These are phyloP conservation scores for Neonectria punicea DNA, from an alignment of 2,329 filamentous ascomycete species.

Conservation along the genomic window DNA sequence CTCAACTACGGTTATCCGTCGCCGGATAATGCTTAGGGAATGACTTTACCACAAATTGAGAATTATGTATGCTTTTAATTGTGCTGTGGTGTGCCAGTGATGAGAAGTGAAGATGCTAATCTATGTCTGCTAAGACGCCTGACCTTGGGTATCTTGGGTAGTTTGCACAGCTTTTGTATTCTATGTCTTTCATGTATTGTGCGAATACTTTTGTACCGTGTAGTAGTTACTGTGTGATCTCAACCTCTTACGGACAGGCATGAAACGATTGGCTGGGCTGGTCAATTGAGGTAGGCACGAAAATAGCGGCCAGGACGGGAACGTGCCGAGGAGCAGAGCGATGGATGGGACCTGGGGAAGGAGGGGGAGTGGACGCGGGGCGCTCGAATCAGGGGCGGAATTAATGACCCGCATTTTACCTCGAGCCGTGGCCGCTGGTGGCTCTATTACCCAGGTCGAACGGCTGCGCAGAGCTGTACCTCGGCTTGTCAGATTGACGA, in stretches of 20 bases:
- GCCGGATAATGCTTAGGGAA: slow-evolving; percentile 48
- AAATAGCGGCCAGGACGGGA: slow-evolving; percentile 5
- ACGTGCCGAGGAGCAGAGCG: slow-evolving; percentile 23
- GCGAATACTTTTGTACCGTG: neutral
- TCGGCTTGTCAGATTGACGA: slow-evolving; percentile 36
- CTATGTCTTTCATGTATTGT: neutral
- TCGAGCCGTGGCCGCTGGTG: slow-evolving; percentile 21
- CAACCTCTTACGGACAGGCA: neutral
- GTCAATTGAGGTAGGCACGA: neutral
- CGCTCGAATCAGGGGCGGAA: slow-evolving; percentile 5
- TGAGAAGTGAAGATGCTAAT: too few relatives aligned
- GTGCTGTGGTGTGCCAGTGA: too few relatives aligned
- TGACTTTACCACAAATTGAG: slow-evolving; percentile 25
- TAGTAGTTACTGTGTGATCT: neutral
- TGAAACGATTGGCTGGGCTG: slow-evolving; percentile 9
- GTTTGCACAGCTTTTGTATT: neutral
- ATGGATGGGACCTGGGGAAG: slow-evolving; percentile 30
- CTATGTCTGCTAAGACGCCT: too few relatives aligned
- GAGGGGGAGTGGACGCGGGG: neutral
- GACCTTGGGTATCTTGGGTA: neutral
- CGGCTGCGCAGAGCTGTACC: slow-evolving; percentile 32
- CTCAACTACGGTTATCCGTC: slow-evolving; percentile 52
- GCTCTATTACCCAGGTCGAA: neutral
- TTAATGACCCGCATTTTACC: slow-evolving; percentile 28
- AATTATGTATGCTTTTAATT: slow-evolving; percentile 15